Conservation (phyloP, 2,329 filamentous ascomycete species). For the Talaromyces sp. region DNA sequence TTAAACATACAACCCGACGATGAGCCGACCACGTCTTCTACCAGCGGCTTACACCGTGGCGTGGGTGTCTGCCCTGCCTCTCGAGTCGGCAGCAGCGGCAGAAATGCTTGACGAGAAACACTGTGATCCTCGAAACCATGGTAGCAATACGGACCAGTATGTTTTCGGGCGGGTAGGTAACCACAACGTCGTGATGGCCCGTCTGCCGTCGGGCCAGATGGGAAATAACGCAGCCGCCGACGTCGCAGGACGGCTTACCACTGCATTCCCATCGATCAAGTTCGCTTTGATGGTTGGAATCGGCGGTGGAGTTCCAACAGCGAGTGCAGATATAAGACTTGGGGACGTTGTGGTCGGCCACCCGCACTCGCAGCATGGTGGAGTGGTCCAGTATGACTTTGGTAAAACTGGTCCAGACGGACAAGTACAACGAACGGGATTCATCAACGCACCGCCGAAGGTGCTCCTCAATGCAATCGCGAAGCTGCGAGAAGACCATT, state of each 20-base stretch:
- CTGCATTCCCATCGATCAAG: constrained; percentile 21
- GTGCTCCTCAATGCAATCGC: constrained; percentile 16
- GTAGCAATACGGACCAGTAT: constrained; percentile 15
- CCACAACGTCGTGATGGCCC: constrained; percentile 36
- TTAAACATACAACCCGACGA: constrained; percentile 12
- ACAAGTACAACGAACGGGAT: constrained; percentile 5
- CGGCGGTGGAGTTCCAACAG: constrained; percentile 31
- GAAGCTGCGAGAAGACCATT: constrained; percentile 16
- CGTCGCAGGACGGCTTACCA: constrained; percentile 19
- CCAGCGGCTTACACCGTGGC: constrained; percentile 15
- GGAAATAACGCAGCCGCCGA: constrained; percentile 26
- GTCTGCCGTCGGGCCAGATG: constrained; percentile 29
- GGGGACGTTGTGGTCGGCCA: constrained; percentile 30
- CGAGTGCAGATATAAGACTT: constrained; percentile 27
- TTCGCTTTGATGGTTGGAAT: constrained; percentile 45
- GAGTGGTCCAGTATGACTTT: constrained; percentile 30
- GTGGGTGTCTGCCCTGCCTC: constrained; percentile 18
- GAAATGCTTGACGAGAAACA: constrained; percentile 17
- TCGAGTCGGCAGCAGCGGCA: constrained; percentile 16
- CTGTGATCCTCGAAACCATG: not conserved
- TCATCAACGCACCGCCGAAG: constrained; percentile 15
- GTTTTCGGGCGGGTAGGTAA: constrained; percentile 14
- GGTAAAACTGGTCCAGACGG: constrained; percentile 20
- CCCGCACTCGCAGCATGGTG: constrained; percentile 17
- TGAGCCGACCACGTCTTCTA: constrained; percentile 10